phyloP scores from a whole-genome alignment of 495 filamentous ascomycete genomes.

The Penicillium lagena region DNA sequence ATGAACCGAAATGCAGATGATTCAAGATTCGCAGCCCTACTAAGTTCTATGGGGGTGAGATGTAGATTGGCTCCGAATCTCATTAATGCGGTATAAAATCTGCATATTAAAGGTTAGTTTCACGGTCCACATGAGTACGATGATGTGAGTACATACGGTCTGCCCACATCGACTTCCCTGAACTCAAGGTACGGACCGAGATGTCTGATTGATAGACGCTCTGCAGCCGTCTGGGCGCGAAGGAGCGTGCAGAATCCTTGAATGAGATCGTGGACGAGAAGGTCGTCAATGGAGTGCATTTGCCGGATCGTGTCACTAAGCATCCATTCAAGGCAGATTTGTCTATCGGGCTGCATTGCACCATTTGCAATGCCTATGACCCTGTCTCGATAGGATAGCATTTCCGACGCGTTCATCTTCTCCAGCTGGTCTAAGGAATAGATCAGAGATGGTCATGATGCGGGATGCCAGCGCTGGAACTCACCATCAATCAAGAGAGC shows the following conservation, averaged over 20 bases:
- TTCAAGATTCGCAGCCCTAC: slow-evolving; percentile 3
- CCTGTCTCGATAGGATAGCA: slow-evolving; percentile 14
- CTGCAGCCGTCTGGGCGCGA: slow-evolving; percentile 9
- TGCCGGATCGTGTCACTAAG: slow-evolving; percentile 8
- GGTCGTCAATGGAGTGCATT: slow-evolving; percentile 8
- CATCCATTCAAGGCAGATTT: slow-evolving; percentile 12
- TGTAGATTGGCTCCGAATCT: slow-evolving; percentile 11
- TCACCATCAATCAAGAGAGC: slow-evolving; percentile 13
- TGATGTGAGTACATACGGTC: slow-evolving; percentile 3
- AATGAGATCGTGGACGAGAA: slow-evolving; percentile 6
- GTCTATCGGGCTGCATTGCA: slow-evolving; percentile 1
- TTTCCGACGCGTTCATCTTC: slow-evolving; percentile 13
- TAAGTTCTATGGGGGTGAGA: slow-evolving; percentile 2
- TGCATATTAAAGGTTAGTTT: background rate
- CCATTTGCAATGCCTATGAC: slow-evolving; percentile 8
- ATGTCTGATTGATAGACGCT: slow-evolving; percentile 5
- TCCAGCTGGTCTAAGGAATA: slow-evolving; percentile 11
- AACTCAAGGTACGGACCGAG: slow-evolving; percentile 12
- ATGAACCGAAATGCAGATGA: slow-evolving; percentile 12
- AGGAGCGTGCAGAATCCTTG: slow-evolving; percentile 14
- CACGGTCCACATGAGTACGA: background rate
- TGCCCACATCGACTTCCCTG: slow-evolving; percentile 12
- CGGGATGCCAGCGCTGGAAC: background rate
- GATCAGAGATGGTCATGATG: background rate
- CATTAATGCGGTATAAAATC: slow-evolving; percentile 17